Evolutionary conservation across 345 rosid genomes (phyloP), one percentile per base, ranked within the genome.

Genomic region (Barbarea vulgaris): DNA sequence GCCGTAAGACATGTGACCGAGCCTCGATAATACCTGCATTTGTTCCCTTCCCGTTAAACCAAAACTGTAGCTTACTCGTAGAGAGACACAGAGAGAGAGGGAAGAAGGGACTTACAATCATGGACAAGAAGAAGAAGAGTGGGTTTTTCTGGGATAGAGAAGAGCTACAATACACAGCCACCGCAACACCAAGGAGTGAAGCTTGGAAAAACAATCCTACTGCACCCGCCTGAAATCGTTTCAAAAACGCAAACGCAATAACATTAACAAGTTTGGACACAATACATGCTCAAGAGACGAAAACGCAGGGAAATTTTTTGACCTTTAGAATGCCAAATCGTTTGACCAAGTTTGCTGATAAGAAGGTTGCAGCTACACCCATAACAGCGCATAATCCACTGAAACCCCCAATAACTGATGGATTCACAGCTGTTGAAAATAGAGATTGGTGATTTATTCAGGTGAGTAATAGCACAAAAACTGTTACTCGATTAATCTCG

Each of bases 281-380:
- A 41, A 21, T 17, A 52, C 64, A 69, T 21, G 39, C 64, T 44
- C 19, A 33, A 13, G 59, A 61, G 4, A 61, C 9, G 7, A 42
- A 5, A 12, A 24, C 50, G 19, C 27, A 2, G 21, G 22, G 1
- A 34, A 25, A 31, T 33, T 9, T 8, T 9, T 36, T 0, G 7
- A 77, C 77, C 81, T 78, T 78, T 33, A 78, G 21, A 54, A 94
- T 87, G 79, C 97, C 97, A 17, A 94, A 77, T 51, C 58, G 84
- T 80, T 54, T 87, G 78, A 94, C 93, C 66, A 94, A 78, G 78
- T 81, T 81, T 66, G 97, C 89, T 69, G 98, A 87, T 46, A 90
- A 78, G 69, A 94, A 94, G 4, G 98, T 91, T n/a, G 98, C 98
- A 0, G 85, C 91, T 4, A 94, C 93, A 9, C 97, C 98, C 98